A percentile compares a stretch with the other conserved stretches of the same genome.
These are phyloP conservation scores for Plasmodium vivax DNA, from an alignment of 169 alveolate species.

Conservation along the genomic window DNA sequence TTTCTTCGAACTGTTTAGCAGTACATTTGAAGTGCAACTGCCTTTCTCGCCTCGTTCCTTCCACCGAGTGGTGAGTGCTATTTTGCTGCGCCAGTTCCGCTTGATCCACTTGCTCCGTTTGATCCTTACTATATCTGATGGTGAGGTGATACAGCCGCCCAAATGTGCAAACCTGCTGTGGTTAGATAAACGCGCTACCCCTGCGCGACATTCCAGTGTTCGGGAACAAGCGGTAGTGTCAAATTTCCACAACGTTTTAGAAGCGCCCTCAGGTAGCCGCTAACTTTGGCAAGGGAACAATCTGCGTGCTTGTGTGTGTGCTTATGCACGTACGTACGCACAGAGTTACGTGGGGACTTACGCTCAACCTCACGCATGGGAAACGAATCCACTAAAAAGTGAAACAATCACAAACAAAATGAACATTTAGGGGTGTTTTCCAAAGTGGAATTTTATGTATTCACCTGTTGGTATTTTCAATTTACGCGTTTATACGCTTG, in stretches of 20 bases:
- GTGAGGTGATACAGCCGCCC: neutral
- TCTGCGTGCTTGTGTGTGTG: neutral
- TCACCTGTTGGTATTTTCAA: neutral
- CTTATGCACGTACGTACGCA: neutral
- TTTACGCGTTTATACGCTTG: neutral
- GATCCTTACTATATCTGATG: neutral
- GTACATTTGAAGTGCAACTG: slow-evolving; percentile 1
- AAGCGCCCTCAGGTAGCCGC: neutral
- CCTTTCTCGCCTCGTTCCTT: neutral
- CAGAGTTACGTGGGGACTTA: neutral
- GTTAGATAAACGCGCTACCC: neutral
- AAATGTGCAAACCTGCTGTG: neutral
- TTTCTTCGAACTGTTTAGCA: neutral
- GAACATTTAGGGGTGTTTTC: neutral
- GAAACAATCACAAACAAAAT: neutral
- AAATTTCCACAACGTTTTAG: neutral
- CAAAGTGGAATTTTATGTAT: neutral
- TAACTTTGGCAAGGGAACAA: neutral
- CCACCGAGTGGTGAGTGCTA: neutral
- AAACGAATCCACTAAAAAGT: neutral
- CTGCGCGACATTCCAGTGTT: neutral
- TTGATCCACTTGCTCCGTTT: neutral
- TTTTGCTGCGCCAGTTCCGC: neutral
- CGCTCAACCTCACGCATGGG: neutral
- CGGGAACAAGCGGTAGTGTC: neutral